Conservation (phyloP, 352 stramenopile genomes). For the Pythium guiyangense region DNA sequence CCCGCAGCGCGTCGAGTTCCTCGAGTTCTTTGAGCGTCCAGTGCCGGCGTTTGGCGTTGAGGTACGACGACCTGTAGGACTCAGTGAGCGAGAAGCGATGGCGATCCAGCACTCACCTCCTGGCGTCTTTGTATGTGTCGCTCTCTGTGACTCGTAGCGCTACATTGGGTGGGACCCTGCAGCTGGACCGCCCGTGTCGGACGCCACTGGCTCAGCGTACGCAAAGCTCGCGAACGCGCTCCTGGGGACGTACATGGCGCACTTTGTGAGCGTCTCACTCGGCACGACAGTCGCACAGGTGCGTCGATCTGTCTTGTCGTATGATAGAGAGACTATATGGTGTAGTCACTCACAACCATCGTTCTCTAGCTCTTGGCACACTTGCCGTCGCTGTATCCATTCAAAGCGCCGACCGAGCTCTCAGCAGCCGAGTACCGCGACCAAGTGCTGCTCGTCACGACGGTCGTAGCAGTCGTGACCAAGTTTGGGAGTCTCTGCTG, state of each 20-base stretch:
- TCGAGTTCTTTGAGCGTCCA: slow-evolving; percentile 52
- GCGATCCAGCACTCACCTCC: neutral
- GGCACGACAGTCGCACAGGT: slow-evolving; percentile 68
- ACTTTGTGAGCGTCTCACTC: slow-evolving; percentile 49
- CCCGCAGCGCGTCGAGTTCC: slow-evolving; percentile 52
- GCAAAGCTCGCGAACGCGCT: slow-evolving; percentile 62
- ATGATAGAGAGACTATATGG: slow-evolving; percentile 7
- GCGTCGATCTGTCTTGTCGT: neutral
- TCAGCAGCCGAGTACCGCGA: slow-evolving; percentile 63
- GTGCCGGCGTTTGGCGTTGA: slow-evolving; percentile 32
- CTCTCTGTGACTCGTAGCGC: neutral
- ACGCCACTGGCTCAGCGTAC: slow-evolving; percentile 38
- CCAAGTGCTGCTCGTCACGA: slow-evolving; percentile 83
- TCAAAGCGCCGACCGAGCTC: slow-evolving; percentile 68
- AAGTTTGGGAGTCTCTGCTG: slow-evolving; percentile 75
- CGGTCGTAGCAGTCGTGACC: slow-evolving; percentile 83
- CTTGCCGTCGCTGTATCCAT: slow-evolving; percentile 75
- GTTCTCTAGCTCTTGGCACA: slow-evolving; percentile 56
- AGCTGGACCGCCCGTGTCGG: slow-evolving; percentile 25
- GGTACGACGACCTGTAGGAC: neutral
- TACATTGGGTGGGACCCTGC: slow-evolving; percentile 84
- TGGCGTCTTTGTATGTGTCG: slow-evolving; percentile 1
- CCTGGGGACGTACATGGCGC: slow-evolving; percentile 62
- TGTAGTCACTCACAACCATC: neutral
- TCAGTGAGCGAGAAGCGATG: neutral